A percentile compares a stretch with the other conserved stretches of the same genome.
Evolutionary conservation across 1,284 basidiomycete genomes (phyloP).

Genomic region (Microbotryum intermedium): DNA sequence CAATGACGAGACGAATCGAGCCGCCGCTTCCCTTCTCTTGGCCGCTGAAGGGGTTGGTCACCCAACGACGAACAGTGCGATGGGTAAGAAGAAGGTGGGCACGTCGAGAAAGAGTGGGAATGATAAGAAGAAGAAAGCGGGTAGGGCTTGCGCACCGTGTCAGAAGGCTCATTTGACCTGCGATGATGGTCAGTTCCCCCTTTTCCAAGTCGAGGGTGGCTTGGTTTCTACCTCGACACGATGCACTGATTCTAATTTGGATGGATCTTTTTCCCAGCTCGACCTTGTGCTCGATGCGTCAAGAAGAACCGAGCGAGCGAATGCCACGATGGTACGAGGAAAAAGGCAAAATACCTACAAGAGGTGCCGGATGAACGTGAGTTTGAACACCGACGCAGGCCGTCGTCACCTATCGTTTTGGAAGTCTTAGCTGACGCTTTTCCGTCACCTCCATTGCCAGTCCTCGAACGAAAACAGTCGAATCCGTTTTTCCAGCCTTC

Average conservation of each 20-base stretch:
- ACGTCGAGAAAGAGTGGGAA: constrained; percentile 20
- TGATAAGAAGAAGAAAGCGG: constrained; percentile 78
- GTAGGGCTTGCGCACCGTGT: constrained; percentile 85
- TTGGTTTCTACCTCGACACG: constrained; percentile 22
- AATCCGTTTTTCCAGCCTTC: too few relatives aligned
- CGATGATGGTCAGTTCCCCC: constrained; percentile 67
- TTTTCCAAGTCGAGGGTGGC: constrained; percentile 37
- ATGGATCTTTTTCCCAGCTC: constrained; percentile 48
- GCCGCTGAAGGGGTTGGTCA: neutral
- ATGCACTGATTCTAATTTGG: neutral
- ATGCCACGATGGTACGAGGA: constrained; percentile 88
- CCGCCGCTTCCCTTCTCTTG: neutral
- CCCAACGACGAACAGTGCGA: constrained; percentile 8
- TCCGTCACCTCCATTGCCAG: neutral
- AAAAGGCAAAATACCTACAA: constrained; percentile 94
- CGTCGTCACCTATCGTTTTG: constrained; percentile 16
- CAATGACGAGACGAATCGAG: too few relatives aligned
- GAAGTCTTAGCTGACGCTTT: constrained; percentile 4
- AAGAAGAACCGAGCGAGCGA: constrained; percentile 83
- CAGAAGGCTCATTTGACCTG: constrained; percentile 92
- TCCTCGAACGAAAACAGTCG: neutral
- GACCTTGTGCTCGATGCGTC: constrained; percentile 88
- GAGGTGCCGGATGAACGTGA: constrained; percentile 83
- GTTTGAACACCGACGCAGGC: constrained; percentile 34
- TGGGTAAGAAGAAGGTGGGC: constrained; percentile 1